Evolutionary conservation across 257 asterid species (phyloP).

Genomic region (Solanum peruvianum): DNA sequence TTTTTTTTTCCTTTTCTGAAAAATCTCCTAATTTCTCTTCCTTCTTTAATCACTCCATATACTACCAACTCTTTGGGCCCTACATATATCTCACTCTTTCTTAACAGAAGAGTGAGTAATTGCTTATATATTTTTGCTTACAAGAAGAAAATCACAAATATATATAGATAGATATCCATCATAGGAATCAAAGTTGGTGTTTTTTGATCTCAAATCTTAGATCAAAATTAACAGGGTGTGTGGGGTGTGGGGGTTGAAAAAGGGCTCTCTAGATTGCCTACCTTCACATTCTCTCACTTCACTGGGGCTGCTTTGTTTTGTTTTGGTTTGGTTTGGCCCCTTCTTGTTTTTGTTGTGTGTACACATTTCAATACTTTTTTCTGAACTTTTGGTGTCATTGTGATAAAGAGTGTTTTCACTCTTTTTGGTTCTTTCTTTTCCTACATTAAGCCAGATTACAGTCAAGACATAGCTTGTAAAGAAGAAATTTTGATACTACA

Average conservation of each 20-base stretch:
- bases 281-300: background rate
- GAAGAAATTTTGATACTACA: background rate
- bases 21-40: background rate
- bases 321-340: background rate
- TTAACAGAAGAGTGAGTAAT: background rate
- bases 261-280: background rate
- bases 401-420: background rate
- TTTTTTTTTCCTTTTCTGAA: background rate
- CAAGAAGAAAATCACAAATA: background rate
- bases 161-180: background rate
- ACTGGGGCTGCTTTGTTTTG: background rate
- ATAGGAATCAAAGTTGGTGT: background rate
- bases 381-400: conserved; percentile 2
- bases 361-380: conserved; percentile 7
- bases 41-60: background rate
- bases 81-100: background rate
- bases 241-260: background rate
- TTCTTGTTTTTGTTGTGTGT: conserved; percentile 3
- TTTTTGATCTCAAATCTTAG: background rate
- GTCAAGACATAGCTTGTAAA: conserved; percentile 39
- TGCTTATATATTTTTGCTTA: background rate
- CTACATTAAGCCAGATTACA: conserved; percentile 43
- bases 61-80: background rate
- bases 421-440: background rate
- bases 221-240: background rate